phyloP scores from a whole-genome alignment of 345 rosid genomes.

The Pugionium cornutum region DNA sequence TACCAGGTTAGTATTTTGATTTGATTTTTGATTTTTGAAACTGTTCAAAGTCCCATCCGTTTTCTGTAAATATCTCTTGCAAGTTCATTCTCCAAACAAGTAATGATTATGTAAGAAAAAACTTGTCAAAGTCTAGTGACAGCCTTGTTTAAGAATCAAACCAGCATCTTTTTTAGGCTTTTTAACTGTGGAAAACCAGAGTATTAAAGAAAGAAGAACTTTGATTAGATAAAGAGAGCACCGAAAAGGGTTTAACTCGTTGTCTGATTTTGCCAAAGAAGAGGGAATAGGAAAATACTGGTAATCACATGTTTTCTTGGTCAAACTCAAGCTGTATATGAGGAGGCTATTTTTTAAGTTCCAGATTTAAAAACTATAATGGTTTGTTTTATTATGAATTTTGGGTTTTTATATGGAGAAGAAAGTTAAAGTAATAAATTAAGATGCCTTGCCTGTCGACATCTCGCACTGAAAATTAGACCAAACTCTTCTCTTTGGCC shows the following conservation, averaged over 20 bases:
- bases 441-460: constrained; percentile 57
- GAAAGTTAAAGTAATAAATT: constrained; percentile 15
- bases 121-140: constrained; percentile 33
- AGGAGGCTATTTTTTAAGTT: constrained; percentile 22
- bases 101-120: constrained; percentile 34
- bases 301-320: constrained; percentile 24
- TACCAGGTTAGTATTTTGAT: constrained; percentile 70
- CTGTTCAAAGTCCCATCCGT: constrained; percentile 16
- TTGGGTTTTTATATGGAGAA: constrained; percentile 25
- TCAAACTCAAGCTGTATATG: constrained; percentile 32
- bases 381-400: constrained; percentile 19
- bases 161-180: constrained; percentile 8
- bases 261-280: constrained; percentile 21
- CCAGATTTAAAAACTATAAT: background rate
- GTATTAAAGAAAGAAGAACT: background rate
- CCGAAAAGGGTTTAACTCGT: constrained; percentile 29
- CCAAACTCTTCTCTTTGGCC: constrained; percentile 36
- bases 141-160: constrained; percentile 27
- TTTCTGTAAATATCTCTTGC: background rate
- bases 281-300: constrained; percentile 5
- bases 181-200: constrained; percentile 8
- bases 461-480: constrained; percentile 78
- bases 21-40: background rate
- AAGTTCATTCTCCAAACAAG: constrained; percentile 29
- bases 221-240: constrained; percentile 16